These are phyloP conservation scores for Ceriops zippeliana DNA, from an alignment of 345 rosid genomes.

Conservation along the genomic window DNA sequence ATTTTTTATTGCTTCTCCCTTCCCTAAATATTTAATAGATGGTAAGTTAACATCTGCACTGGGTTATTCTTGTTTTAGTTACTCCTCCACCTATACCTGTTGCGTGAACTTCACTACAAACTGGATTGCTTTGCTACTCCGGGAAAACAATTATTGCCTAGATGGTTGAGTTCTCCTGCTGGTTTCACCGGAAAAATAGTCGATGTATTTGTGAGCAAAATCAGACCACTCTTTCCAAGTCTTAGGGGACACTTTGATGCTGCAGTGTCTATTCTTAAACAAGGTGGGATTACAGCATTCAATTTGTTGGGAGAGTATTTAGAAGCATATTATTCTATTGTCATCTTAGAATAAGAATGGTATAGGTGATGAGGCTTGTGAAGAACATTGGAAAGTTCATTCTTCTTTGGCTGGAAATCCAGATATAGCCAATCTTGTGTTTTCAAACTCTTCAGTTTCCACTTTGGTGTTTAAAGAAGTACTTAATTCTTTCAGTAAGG, in stretches of 20 bases:
- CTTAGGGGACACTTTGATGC: slow-evolving; percentile 50
- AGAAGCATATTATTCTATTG: slow-evolving; percentile 12
- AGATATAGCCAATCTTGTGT: slow-evolving; percentile 33
- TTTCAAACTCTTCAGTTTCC: slow-evolving; percentile 49
- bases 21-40: neutral
- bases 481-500: slow-evolving; percentile 65
- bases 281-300: slow-evolving; percentile 41
- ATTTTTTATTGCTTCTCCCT: neutral
- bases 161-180: slow-evolving; percentile 36
- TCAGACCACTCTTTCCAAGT: slow-evolving; percentile 50
- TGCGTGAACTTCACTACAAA: slow-evolving; percentile 63
- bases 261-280: slow-evolving; percentile 49
- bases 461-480: slow-evolving; percentile 56
- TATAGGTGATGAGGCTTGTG: slow-evolving; percentile 61
- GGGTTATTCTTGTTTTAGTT: slow-evolving; percentile 48
- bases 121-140: slow-evolving; percentile 53
- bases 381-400: slow-evolving; percentile 58
- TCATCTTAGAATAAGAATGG: slow-evolving; percentile 19
- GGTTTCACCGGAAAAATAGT: slow-evolving; percentile 37
- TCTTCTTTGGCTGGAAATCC: slow-evolving; percentile 59
- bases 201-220: slow-evolving; percentile 40
- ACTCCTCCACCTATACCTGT: slow-evolving; percentile 59
- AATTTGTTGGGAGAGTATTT: slow-evolving; percentile 8
- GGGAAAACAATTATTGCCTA: slow-evolving; percentile 36
- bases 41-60: neutral